A percentile compares a stretch with the other conserved stretches of the same genome.
These are phyloP conservation scores for Biscogniauxia marginata DNA, from an alignment of 2,329 filamentous ascomycete genomes.

Conservation along the genomic window DNA sequence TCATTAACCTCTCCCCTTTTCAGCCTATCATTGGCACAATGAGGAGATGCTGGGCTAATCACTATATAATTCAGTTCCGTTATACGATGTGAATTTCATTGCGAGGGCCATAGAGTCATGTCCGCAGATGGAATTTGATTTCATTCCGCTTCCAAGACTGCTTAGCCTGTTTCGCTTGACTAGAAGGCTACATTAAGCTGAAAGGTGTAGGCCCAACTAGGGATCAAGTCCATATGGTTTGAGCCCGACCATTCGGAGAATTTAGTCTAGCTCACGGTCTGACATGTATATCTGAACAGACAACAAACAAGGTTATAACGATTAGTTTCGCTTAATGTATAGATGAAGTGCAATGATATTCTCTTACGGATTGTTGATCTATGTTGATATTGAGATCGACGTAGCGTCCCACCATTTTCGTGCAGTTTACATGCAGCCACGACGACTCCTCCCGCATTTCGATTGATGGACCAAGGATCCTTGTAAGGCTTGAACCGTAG, in stretches of 20 bases:
- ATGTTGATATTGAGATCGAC: too few relatives aligned
- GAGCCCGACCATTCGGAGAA: background rate
- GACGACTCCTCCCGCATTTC: too few relatives aligned
- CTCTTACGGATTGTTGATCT: too few relatives aligned
- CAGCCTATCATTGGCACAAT: background rate
- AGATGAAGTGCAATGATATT: too few relatives aligned
- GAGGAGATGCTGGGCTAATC: background rate
- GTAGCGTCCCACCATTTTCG: too few relatives aligned
- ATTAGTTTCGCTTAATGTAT: too few relatives aligned
- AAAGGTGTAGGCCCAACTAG: background rate
- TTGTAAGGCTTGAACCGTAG: too few relatives aligned
- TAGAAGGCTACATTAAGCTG: background rate
- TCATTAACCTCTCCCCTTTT: background rate
- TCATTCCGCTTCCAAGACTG: background rate
- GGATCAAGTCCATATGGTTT: background rate
- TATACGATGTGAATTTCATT: slow-evolving; percentile 25
- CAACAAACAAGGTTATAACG: background rate
- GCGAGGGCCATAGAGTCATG: background rate
- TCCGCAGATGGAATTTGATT: background rate
- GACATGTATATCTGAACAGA: background rate
- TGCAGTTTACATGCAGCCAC: too few relatives aligned
- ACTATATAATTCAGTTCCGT: slow-evolving; percentile 18
- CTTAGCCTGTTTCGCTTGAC: background rate
- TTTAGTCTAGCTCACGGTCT: background rate
- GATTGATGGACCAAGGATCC: too few relatives aligned